phyloP scores from a whole-genome alignment of 1,284 basidiomycete species.

The Rhodotorula sp. region DNA sequence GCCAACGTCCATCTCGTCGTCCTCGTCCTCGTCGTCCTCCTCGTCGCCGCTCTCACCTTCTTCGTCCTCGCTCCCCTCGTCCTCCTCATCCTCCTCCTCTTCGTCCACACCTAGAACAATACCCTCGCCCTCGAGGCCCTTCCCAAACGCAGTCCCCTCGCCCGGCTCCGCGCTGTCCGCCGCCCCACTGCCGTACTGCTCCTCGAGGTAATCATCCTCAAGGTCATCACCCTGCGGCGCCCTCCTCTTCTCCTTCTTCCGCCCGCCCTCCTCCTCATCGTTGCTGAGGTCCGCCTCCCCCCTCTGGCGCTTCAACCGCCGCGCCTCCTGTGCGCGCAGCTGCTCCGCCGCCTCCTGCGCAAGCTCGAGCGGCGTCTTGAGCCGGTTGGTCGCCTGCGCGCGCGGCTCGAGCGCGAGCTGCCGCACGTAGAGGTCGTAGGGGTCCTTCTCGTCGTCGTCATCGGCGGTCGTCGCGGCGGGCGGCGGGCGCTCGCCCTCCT shows the following conservation, averaged over 20 bases:
- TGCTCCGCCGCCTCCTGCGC: conserved; percentile 85
- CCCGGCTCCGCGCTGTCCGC: conserved; percentile 36
- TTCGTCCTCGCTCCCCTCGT: conserved; percentile 48
- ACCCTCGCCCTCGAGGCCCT: conserved; percentile 19
- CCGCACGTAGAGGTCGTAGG: conserved; percentile 87
- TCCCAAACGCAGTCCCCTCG: conserved; percentile 11
- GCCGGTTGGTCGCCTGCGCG: conserved; percentile 90
- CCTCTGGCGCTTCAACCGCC: conserved; percentile 79
- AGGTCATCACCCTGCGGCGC: conserved; percentile 72
- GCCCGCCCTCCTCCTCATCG: conserved; percentile 58
- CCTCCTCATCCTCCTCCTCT: conserved; percentile 43
- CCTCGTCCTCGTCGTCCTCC: conserved; percentile 17
- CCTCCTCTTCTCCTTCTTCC: conserved; percentile 56
- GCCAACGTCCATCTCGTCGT: conserved; percentile 48
- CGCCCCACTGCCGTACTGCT: conserved; percentile 45
- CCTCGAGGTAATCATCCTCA: conserved; percentile 77
- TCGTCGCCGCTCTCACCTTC: conserved; percentile 37
- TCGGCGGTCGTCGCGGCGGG: conserved; percentile 18
- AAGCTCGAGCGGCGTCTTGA: conserved; percentile 93
- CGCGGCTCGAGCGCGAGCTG: conserved; percentile 91
- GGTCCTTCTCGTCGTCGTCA: conserved; percentile 39
- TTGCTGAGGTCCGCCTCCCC: conserved; percentile 63
- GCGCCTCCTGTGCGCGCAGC: conserved; percentile 81
- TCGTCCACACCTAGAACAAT: conserved; percentile 38
- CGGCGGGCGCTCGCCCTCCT: conserved; percentile 10